These are phyloP conservation scores for Aureobasidium lini DNA, from an alignment of 2,329 filamentous ascomycete species.

Conservation along the genomic window DNA sequence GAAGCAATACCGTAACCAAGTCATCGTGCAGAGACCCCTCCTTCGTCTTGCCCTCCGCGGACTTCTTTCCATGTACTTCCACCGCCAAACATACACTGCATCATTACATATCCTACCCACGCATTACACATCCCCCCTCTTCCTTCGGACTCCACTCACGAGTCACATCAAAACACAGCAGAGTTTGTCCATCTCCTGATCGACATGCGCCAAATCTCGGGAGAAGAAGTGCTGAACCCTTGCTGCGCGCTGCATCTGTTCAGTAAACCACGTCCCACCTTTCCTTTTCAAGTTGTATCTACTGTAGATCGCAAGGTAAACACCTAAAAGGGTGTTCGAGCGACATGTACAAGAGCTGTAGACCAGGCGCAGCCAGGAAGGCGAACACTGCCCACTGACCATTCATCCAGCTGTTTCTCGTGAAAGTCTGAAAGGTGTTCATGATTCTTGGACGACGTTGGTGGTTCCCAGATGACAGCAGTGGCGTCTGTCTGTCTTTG, in stretches of 20 bases:
- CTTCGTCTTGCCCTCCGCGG: not conserved
- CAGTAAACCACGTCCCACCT: not conserved
- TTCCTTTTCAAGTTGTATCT: no score
- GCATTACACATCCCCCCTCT: no score
- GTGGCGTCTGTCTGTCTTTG: constrained; percentile 7
- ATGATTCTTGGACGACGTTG: no score
- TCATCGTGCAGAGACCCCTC: not conserved
- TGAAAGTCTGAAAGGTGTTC: not conserved
- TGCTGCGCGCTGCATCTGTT: not conserved
- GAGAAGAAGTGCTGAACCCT: not conserved
- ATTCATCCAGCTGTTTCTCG: not conserved
- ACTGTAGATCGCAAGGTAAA: no score
- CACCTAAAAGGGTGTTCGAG: no score
- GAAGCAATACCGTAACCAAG: not conserved
- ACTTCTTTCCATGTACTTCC: not conserved
- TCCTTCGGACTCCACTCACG: not conserved
- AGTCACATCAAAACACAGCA: not conserved
- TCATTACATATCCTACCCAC: no score
- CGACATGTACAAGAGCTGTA: no score
- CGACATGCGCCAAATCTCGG: not conserved
- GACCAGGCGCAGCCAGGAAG: no score
- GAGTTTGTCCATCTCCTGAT: not conserved
- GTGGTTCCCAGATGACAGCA: not conserved
- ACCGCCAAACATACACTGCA: no score
- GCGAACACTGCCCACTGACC: no score